Evolutionary conservation across 2,329 filamentous ascomycete species (phyloP).

Genomic region (Dichotomopilus funicola): DNA sequence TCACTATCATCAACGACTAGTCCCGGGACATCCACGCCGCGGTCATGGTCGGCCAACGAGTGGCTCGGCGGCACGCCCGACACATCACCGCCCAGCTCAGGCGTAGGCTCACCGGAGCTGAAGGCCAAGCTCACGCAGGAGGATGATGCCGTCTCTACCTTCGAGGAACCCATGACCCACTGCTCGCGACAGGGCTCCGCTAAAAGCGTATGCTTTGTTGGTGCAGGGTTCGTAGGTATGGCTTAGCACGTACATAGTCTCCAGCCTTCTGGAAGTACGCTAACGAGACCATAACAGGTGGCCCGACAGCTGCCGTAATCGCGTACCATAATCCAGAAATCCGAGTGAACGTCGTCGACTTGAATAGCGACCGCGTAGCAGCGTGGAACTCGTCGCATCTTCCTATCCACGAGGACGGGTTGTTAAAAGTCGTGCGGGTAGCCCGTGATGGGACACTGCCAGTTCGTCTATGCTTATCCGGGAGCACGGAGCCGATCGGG

Average conservation of each 20-base stretch:
- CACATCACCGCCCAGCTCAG: conserved; percentile 24
- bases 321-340: conserved; percentile 53
- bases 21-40: conserved; percentile 14
- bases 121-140: conserved; percentile 13
- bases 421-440: conserved; percentile 46
- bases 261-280: not conserved
- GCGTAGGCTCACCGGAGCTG: conserved; percentile 22
- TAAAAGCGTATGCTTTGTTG: conserved; percentile 47
- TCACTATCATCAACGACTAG: conserved; percentile 18
- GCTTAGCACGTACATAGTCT: not conserved
- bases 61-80: conserved; percentile 19
- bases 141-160: conserved; percentile 7
- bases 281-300: conserved; percentile 34
- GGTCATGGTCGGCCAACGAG: conserved; percentile 16
- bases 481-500: conserved; percentile 16
- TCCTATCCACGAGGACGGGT: conserved; percentile 54
- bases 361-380: conserved; percentile 45
- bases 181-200: conserved; percentile 8
- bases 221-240: conserved; percentile 54
- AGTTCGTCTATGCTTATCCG: conserved; percentile 21
- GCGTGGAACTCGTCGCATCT: conserved; percentile 53
- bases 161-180: not conserved
- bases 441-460: conserved; percentile 35
- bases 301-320: conserved; percentile 54
- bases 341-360: conserved; percentile 52